Conservation (phyloP, 768 basidiomycete species). For the Boletus fagicola region DNA sequence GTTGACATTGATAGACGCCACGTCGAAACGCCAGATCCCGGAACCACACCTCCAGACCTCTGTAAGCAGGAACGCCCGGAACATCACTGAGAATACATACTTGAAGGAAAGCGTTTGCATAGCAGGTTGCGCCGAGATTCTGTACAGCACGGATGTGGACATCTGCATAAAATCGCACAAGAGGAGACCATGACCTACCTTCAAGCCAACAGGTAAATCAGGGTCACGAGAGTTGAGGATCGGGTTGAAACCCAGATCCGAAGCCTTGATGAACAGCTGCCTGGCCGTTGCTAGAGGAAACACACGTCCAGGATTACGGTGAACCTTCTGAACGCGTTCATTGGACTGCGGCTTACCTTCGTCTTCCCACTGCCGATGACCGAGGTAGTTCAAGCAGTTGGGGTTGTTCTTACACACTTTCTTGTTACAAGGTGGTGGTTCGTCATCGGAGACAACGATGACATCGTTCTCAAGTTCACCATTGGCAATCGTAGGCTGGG, state of each 20-base stretch:
- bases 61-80: constrained; percentile 4
- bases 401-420: constrained; percentile 74
- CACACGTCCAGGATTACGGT: constrained; percentile 11
- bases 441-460: constrained; percentile 71
- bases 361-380: constrained; percentile 78
- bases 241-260: constrained; percentile 58
- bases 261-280: constrained; percentile 49
- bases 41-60: constrained; percentile 75
- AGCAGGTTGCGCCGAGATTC: constrained; percentile 98
- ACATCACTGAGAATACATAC: constrained; percentile 37
- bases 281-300: constrained; percentile 45
- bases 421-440: constrained; percentile 52
- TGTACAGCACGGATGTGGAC: constrained; percentile 29
- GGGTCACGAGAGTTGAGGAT: constrained; percentile 45
- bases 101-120: constrained; percentile 93
- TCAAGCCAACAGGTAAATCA: constrained; percentile 71
- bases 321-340: constrained; percentile 10
- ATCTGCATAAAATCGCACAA: background rate
- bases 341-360: constrained; percentile 45
- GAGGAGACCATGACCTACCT: constrained; percentile 42
- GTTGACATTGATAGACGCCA: constrained; percentile 78
- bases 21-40: constrained; percentile 77
- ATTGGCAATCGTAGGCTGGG: constrained; percentile 18
- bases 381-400: constrained; percentile 84
- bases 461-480: constrained; percentile 59